Base-by-base conservation (phyloP, 2,329 filamentous ascomycete genomes). In the Chalaropsis ovoidea region DNA sequence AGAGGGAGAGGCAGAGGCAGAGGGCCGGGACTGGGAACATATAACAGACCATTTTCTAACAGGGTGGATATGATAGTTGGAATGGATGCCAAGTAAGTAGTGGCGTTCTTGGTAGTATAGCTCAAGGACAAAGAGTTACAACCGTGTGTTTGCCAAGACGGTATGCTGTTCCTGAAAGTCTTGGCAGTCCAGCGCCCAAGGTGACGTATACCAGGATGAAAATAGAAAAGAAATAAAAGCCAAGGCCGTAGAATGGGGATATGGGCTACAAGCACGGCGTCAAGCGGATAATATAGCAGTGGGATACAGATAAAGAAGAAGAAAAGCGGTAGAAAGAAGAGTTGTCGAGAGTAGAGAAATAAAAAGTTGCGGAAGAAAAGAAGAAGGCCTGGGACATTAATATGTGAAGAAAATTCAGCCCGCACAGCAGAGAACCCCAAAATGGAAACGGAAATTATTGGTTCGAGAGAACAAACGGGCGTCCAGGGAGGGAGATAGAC, bases 141-240 rank as follows among this genome's bases (percentile, higher is more conserved):
- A 15, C 2, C 13, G 17, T 13, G 17, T 13, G 52, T 56, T 56
- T 31, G 52, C 52, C 52, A 56, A 56, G 52, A 56, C 52, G 52
- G 52, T 56, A 17, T 56, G 22, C 31, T 56, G 52, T 56, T 56
- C 52, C 52, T 31, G 10, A 56, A 56, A 56, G 52, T 56, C 52
- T 56, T 56, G 52, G 52, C 52, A 56, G 27, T 31, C 52, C 52
- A 56, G 52, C 52, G 52, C 27, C 24, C 13, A 27, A 27, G 22
- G 52, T 31, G 24, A 31, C 24, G 22, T 49, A 24, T n/a, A 62
- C 45, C 61, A 49, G 61, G 52, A 47, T 62, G 19, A 47, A 47
- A 62, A 47, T 31, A 27, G 4, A 31, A 35, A 17, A 56, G 52
- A 17, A 22, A 56, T 61, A 24, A 19, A 49, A 49, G 27, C 42